phyloP scores from a whole-genome alignment of 2,329 filamentous ascomycete genomes.

The Calonectria hongkongensis region DNA sequence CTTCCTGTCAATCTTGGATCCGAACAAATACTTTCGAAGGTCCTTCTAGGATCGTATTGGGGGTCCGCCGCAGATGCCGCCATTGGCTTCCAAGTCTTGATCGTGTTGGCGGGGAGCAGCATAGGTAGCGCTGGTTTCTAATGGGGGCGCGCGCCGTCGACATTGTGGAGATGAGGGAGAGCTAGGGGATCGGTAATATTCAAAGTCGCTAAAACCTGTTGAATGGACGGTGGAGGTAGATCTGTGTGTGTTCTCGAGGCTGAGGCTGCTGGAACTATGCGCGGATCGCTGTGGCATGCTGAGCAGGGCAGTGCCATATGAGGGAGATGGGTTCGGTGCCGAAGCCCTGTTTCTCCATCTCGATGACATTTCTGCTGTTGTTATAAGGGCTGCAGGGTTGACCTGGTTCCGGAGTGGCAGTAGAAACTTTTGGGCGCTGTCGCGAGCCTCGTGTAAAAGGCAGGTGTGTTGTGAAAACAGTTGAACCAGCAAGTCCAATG shows the following conservation, averaged over 20 bases:
- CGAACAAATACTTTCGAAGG: conserved; percentile 30
- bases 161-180: not conserved
- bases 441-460: not conserved
- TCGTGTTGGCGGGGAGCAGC: not conserved
- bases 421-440: not conserved
- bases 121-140: not conserved
- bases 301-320: not conserved
- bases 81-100: conserved; percentile 27
- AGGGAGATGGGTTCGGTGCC: not conserved
- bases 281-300: not conserved
- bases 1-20: conserved; percentile 50
- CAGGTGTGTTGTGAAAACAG: not conserved
- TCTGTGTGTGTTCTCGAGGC: not conserved
- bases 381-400: not conserved
- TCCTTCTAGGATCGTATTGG: not conserved
- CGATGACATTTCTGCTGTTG: not conserved
- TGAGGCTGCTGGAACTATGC: conserved; percentile 1
- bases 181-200: not conserved
- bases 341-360: not conserved
- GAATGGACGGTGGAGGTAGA: not conserved
- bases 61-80: not conserved
- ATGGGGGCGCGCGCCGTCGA: not conserved
- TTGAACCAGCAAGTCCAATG: conserved; percentile 8
- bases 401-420: not conserved
- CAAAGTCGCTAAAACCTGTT: not conserved